Percentiles rank a stretch among this genome's conserved stretches.
Conservation (phyloP, 176 grass and related monocot species). For the Hyparrhenia diplandra region DNA sequence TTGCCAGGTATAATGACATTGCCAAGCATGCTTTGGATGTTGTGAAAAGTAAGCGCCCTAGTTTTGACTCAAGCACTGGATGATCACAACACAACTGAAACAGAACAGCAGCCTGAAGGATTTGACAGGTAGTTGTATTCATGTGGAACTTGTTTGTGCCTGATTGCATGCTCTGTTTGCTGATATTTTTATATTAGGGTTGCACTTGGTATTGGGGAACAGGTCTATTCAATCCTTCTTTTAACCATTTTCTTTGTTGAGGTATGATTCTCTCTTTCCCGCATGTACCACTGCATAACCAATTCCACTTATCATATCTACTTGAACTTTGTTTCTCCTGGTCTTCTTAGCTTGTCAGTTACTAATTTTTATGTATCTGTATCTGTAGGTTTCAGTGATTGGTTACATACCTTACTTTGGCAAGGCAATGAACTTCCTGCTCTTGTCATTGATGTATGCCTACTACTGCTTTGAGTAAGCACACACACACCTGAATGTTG, state of each 20-base stretch:
- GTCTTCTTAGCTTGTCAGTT: background rate
- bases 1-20: slow-evolving; percentile 86
- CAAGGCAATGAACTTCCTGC: slow-evolving; percentile 73
- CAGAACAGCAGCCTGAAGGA: slow-evolving; percentile 51
- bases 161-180: slow-evolving; percentile 7
- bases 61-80: slow-evolving; percentile 35
- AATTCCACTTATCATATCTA: background rate
- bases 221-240: slow-evolving; percentile 82
- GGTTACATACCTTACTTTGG: slow-evolving; percentile 88
- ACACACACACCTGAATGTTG: background rate
- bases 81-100: slow-evolving; percentile 34
- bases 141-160: background rate
- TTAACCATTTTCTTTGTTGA: slow-evolving; percentile 89
- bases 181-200: slow-evolving; percentile 54
- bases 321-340: background rate
- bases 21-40: slow-evolving; percentile 94
- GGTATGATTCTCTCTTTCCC: slow-evolving; percentile 48
- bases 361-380: background rate
- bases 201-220: slow-evolving; percentile 82
- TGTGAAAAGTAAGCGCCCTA: slow-evolving; percentile 49
- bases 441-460: slow-evolving; percentile 95
- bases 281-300: background rate
- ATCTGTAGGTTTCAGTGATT: slow-evolving; percentile 62
- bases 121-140: slow-evolving; percentile 68
- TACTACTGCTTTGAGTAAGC: slow-evolving; percentile 99